Conservation (phyloP, 805 yeast genomes). For the Tetrapisispora iriomotensis region DNA sequence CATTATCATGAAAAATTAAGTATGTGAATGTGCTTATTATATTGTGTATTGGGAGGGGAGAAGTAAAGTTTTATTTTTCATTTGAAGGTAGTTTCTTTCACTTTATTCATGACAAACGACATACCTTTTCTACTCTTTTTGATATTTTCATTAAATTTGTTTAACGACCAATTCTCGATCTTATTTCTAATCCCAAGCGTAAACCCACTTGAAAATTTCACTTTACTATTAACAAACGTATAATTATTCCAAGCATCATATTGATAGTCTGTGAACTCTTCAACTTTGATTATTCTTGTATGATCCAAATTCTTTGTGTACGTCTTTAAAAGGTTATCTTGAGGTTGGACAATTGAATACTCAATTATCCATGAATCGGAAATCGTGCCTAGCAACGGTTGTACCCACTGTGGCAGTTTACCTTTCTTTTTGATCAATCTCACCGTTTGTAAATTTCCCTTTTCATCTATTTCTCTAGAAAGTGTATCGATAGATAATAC, state of each 20-base stretch:
- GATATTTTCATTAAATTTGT: constrained; percentile 58
- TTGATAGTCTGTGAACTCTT: constrained; percentile 58
- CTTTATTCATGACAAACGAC: constrained; percentile 62
- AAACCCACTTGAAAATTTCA: constrained; percentile 64
- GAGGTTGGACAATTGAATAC: constrained; percentile 61
- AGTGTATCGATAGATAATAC: constrained; percentile 78
- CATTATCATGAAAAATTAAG: no score
- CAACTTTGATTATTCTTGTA: constrained; percentile 63
- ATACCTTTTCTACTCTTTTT: constrained; percentile 61
- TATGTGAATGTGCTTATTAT: no score
- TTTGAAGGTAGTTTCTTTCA: constrained; percentile 27
- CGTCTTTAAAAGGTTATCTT: constrained; percentile 42
- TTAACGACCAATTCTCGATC: constrained; percentile 76
- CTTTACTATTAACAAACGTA: constrained; percentile 48
- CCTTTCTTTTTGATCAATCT: constrained; percentile 72
- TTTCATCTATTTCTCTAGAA: constrained; percentile 43
- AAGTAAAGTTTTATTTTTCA: no score
- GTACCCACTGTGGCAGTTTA: constrained; percentile 67
- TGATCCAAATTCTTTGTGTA: constrained; percentile 83
- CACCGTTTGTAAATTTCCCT: constrained; percentile 62
- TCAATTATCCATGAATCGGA: constrained; percentile 78
- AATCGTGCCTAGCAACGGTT: constrained; percentile 61
- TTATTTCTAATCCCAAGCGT: constrained; percentile 46
- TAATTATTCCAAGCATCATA: constrained; percentile 23
- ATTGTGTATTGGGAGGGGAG: no score